Percentiles rank a stretch among this genome's conserved stretches.
phyloP scores from a whole-genome alignment of 2,329 filamentous ascomycete genomes.

The Davidsoniella eucalypti region DNA sequence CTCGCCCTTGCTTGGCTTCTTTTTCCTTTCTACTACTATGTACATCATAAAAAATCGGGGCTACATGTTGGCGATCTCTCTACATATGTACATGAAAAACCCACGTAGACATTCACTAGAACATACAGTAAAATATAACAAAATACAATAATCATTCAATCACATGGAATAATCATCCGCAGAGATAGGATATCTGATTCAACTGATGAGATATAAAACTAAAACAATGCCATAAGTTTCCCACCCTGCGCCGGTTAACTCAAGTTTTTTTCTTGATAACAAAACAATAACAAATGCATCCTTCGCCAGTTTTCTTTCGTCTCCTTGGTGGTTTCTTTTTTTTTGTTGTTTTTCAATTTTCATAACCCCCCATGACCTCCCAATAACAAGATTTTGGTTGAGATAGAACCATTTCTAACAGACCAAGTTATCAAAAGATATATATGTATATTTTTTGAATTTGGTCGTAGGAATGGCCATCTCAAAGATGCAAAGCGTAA shows the following conservation, averaged over 20 bases:
- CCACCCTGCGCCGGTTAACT: neutral
- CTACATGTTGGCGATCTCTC: too few species aligned
- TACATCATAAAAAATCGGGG: too few species aligned
- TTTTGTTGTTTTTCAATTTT: neutral
- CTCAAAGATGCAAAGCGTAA: constrained; percentile 1
- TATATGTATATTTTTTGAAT: neutral
- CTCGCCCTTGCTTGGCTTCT: too few species aligned
- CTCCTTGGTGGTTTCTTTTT: neutral
- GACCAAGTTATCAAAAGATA: neutral
- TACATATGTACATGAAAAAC: too few species aligned
- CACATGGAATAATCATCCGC: too few species aligned
- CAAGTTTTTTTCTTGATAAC: constrained; percentile 1
- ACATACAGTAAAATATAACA: too few species aligned
- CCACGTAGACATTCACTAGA: too few species aligned
- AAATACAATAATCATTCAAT: too few species aligned
- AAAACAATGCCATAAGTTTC: constrained; percentile 7
- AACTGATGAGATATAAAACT: constrained; percentile 4
- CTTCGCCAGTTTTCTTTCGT: neutral
- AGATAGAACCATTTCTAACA: too few species aligned
- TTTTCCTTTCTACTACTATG: too few species aligned
- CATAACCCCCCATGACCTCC: neutral
- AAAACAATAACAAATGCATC: neutral
- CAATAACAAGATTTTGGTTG: too few species aligned
- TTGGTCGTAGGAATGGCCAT: neutral
- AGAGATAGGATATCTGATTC: constrained; percentile 4